Evolutionary conservation across 2,329 filamentous ascomycete species (phyloP).

Genomic region (Pseudogymnoascus sp.): DNA sequence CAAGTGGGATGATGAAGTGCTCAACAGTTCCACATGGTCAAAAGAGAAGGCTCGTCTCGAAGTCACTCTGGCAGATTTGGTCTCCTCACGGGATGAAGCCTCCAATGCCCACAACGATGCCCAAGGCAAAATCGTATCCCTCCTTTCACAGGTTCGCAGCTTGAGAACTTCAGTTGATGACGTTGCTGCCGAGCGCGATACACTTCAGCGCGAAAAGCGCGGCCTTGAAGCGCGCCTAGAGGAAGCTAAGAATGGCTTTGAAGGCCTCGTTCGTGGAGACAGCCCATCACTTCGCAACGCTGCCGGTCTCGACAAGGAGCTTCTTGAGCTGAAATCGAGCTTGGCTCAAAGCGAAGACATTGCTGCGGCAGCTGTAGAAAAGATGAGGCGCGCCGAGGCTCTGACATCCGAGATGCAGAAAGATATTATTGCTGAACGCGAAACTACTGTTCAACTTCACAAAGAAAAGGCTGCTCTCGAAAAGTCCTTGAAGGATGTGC

Average conservation of each 20-base stretch:
- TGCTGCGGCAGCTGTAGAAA: conserved; percentile 81
- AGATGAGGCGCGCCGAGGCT: conserved; percentile 91
- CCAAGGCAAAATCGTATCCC: conserved; percentile 81
- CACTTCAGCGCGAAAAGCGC: conserved; percentile 80
- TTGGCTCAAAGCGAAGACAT: conserved; percentile 92
- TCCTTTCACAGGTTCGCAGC: conserved; percentile 80
- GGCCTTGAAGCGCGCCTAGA: conserved; percentile 74
- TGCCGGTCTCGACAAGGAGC: conserved; percentile 77
- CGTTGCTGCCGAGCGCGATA: conserved; percentile 73
- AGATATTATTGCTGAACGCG: conserved; percentile 79
- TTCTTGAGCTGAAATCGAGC: conserved; percentile 79
- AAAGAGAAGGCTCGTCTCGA: conserved; percentile 95
- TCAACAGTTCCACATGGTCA: conserved; percentile 96
- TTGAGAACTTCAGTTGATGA: conserved; percentile 82
- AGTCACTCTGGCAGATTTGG: conserved; percentile 78
- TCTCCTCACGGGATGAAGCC: conserved; percentile 87
- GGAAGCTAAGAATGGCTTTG: conserved; percentile 80
- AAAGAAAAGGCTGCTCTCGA: conserved; percentile 85
- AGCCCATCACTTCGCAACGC: conserved; percentile 84
- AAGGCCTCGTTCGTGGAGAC: conserved; percentile 77
- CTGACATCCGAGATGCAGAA: conserved; percentile 84
- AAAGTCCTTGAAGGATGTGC: conserved; percentile 82
- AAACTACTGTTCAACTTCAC: conserved; percentile 70
- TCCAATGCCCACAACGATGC: conserved; percentile 89
- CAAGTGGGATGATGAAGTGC: conserved; percentile 97